These are phyloP conservation scores for Ulota crispa DNA, from an alignment of 225 moss, liverwort and hornwort species.

Conservation along the genomic window DNA sequence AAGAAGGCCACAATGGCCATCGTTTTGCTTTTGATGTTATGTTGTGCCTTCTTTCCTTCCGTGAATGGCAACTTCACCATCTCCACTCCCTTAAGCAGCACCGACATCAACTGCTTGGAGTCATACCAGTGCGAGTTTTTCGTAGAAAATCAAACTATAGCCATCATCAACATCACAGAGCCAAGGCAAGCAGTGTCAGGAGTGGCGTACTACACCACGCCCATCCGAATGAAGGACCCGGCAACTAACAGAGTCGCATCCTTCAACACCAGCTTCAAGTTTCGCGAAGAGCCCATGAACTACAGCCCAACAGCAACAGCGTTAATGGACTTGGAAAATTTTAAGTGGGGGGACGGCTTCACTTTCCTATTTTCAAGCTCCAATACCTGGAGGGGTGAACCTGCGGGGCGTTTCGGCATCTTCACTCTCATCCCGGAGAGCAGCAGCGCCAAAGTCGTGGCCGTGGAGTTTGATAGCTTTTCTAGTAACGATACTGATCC, in stretches of 20 bases:
- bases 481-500: not conserved
- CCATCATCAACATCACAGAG: slow-evolving; percentile 24
- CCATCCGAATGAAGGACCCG: slow-evolving; percentile 37
- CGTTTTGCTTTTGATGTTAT: not conserved
- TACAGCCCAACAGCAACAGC: not conserved
- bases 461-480: slow-evolving; percentile 70
- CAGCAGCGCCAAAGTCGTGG: slow-evolving; percentile 17
- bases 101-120: slow-evolving; percentile 7
- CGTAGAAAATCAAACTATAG: slow-evolving; percentile 24
- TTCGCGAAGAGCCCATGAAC: slow-evolving; percentile 21
- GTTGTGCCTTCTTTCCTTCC: not conserved
- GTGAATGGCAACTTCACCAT: slow-evolving; percentile 25
- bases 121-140: slow-evolving; percentile 12
- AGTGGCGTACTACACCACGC: slow-evolving; percentile 22
- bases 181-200: not conserved
- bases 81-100: not conserved
- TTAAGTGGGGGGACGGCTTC: slow-evolving; percentile 33
- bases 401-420: slow-evolving; percentile 28
- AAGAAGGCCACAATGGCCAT: not conserved
- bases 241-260: slow-evolving; percentile 24
- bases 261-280: slow-evolving; percentile 37
- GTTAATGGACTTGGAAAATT: fast-evolving
- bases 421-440: not conserved
- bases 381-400: not conserved
- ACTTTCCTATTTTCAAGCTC: slow-evolving; percentile 29